Evolutionary conservation across 805 yeast genomes (phyloP), one percentile per base, ranked within the genome.

Genomic region (Saccharomyces mikatae): DNA sequence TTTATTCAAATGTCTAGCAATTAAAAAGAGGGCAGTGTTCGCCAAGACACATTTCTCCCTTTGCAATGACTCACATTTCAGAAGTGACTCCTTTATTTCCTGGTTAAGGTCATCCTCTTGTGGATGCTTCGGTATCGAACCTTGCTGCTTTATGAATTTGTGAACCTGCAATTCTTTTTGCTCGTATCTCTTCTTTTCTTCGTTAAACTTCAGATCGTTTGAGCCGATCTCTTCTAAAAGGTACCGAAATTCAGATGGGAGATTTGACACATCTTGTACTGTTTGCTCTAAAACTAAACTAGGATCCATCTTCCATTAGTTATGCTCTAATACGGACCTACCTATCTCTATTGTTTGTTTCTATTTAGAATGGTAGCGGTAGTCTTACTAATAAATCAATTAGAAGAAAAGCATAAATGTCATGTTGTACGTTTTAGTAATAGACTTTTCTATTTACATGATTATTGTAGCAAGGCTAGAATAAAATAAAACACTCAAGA

Each of bases 241-340:
- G 63, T 87, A 89, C 52, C 84, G 84, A 47, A 92, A 78, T 70
- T 92, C 99, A 4, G 89, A 83, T 26, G 97, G 97, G 47, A 94
- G 77, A 62, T 91, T 92, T 10, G 92, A 82, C 47, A 92, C 75
- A 60, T 82, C 86, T 65, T 80, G 84, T 4, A 85, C 80, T 55
- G 85, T 83, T 61, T 85, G 87, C 59, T 86, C 92, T 41, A 86
- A 69, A 6, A 84, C 79, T 0, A 94, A 80, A n/a, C 96, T 90
- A 3, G 97, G 91, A 71, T 91, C 98, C 96, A 89, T 89, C 26
- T 2, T 49, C 44, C 17, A 36, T 36, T 21, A 22, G 14, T 41
- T 36, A 9, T 50, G 21, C 8, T 22, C 22, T n/a, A n/a, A n/a
- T 48, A 26, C 17, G 1, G 3, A 21, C 44, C 17, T 21, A 17